Base-by-base conservation (phyloP, 306 rosid species). In the Prunus mume region DNA sequence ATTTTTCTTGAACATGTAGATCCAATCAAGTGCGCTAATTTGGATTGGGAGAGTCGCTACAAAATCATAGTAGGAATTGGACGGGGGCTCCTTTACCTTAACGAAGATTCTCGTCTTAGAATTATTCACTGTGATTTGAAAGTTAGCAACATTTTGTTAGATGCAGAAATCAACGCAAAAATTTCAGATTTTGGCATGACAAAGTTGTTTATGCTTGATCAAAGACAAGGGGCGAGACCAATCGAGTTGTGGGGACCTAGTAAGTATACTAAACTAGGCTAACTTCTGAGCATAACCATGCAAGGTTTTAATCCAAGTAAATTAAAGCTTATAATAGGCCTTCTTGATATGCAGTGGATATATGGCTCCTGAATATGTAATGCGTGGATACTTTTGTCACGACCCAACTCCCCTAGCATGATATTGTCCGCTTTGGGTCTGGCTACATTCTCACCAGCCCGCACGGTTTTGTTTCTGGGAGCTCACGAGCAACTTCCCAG, bases 221-320 rank as follows among this genome's bases (percentile, higher is more conserved):
- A 69, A 50, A 18, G 61, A 51, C 61, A 50, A 69, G 74, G 74
- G 74, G 74, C 2, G 46, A 69, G 51, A 69, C 62, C 18, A 56
- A 18, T 69, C 45, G 62, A 50, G 18, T 50, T 25, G 61, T 50
- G n/a, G 74, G 74, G 20, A 69, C 74, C 54, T 69, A 69, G 74
- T 69, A 50, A 69, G 74, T 28, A 28, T 5, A 8, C 69, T 6
- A 38, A 38, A 38, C 43, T 38, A 38, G 43, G 43, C 43, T 38
- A 38, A 38, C 43, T 38, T 38, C 9, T 38, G 43, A 38, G 43
- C 43, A 38, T 38, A 38, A 38, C 56, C 56, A 51, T 15, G 19
- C 6, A 51, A 13, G 3, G 14, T 15, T 51, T 4, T 15, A 3
- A 51, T 51, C 19, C 14, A 13, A 15, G 56, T 15, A 11, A 51